Base-by-base conservation (phyloP, 75 land plant species). In the Sequoia sempervirens region DNA sequence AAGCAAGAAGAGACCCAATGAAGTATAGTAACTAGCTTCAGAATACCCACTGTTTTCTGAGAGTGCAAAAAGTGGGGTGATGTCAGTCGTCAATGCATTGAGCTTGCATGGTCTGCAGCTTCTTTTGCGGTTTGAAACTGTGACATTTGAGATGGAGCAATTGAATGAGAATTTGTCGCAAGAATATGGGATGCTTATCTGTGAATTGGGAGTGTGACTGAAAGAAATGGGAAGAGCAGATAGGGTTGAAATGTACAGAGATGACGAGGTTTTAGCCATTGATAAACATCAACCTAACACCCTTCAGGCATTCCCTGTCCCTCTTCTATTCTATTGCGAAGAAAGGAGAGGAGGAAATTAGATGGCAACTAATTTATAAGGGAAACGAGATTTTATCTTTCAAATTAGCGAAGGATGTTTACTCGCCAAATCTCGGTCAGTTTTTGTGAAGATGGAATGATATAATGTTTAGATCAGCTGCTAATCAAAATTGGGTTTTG, bases 1-100 rank as follows among this genome's bases (percentile, higher is more conserved):
- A 74, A 97, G 87, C 82, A 97, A 87, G 86, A 97, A 97, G 36
- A 96, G 92, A 8, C 99, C 99, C 37, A 97, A 90, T 12, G 99
- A 94, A 54, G 99, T 96, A 87, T 97, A 96, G 91, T 97, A 97
- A 88, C 99, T 97, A 32, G 96, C 95, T 86, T 84, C 80, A 1
- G 96, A 96, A 85, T 97, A 97, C 1, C 98, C 98, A 13, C 80
- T 83, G 40, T 78, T 78, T 45, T 78, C 80, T 78, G 80, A 78
- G 46, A 78, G 47, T 10, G 32, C 10, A 28, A 78, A 78, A 41
- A 78, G 28, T 11, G 80, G 80, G 32, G 13, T n/a, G n/a, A 78
- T 45, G 30, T 78, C 80, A 40, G 46, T 45, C 32, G 45, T 10
- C 30, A 45, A 78, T 23, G 80, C 80, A 45, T 26, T 45, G 30